Evolutionary conservation across 768 basidiomycete genomes (phyloP).

Genomic region (Kwoniella bestiolae): DNA sequence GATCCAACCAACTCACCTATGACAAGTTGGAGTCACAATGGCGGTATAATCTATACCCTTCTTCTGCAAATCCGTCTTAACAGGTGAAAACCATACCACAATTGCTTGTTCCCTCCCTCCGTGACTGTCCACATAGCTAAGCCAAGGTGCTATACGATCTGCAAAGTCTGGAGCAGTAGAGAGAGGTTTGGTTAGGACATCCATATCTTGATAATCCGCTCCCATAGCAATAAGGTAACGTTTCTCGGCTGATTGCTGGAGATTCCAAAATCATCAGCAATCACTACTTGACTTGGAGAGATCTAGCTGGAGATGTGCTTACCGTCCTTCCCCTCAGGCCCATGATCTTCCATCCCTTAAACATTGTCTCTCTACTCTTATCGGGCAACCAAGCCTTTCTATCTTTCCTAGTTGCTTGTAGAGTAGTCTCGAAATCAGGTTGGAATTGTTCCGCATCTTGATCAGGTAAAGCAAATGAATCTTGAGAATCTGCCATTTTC

Average conservation of each 20-base stretch:
- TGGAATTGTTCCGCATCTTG: slow-evolving; percentile 21
- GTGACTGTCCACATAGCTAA: slow-evolving; percentile 25
- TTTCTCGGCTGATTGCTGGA: slow-evolving; percentile 32
- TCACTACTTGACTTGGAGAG: neutral
- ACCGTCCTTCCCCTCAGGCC: slow-evolving; percentile 34
- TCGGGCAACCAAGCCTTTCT: slow-evolving; percentile 40
- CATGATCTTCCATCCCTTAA: slow-evolving; percentile 44
- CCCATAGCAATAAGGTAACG: slow-evolving; percentile 45
- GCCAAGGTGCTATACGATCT: slow-evolving; percentile 29
- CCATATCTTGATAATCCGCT: slow-evolving; percentile 43
- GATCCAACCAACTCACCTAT: slow-evolving; percentile 25
- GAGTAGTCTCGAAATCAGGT: slow-evolving; percentile 28
- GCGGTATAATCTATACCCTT: slow-evolving; percentile 21
- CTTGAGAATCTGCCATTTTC: slow-evolving; percentile 42
- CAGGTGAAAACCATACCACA: slow-evolving; percentile 28
- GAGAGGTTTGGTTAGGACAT: slow-evolving; percentile 28
- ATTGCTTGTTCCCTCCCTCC: slow-evolving; percentile 22
- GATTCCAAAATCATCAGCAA: slow-evolving; percentile 8
- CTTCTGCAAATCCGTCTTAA: slow-evolving; percentile 30
- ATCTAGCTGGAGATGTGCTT: slow-evolving; percentile 7
- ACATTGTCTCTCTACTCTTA: slow-evolving; percentile 27
- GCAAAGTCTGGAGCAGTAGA: slow-evolving; percentile 26
- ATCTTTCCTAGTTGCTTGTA: slow-evolving; percentile 20
- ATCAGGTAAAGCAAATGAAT: slow-evolving; percentile 41
- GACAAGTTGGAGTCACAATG: slow-evolving; percentile 28